Percentiles rank a stretch among this genome's conserved stretches.
These are phyloP conservation scores for Dactylellina parvicollis DNA, from an alignment of 2,329 filamentous ascomycete genomes.

Conservation along the genomic window DNA sequence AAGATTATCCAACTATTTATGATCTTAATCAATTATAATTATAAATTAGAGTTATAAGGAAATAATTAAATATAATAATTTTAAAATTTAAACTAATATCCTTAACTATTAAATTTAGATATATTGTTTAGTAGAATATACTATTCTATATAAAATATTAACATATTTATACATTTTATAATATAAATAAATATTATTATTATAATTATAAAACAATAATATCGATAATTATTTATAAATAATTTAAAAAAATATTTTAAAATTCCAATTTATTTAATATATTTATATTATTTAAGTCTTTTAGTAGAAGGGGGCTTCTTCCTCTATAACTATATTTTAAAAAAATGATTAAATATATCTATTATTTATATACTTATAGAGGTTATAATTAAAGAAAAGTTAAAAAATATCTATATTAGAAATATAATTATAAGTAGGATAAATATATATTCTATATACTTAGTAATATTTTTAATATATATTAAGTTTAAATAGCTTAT, in stretches of 20 bases:
- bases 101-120: neutral
- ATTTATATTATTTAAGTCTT: neutral
- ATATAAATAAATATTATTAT: constrained; percentile 3
- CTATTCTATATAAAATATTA: neutral
- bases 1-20: too few relatives aligned
- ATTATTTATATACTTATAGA: neutral
- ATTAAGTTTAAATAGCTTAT: constrained; percentile 7
- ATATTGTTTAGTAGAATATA: neutral
- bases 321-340: neutral
- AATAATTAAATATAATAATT: neutral
- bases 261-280: neutral
- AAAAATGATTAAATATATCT: neutral
- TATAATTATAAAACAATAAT: neutral
- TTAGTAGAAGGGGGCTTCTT: neutral
- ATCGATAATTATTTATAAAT: constrained; percentile 7
- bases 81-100: neutral
- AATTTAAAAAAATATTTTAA: neutral
- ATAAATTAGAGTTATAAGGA: too few relatives aligned
- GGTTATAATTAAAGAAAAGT: neutral
- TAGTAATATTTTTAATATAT: constrained; percentile 3
- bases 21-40: too few relatives aligned
- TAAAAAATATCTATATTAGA: neutral
- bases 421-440: neutral
- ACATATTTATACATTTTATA: neutral
- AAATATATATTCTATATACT: neutral